phyloP scores from a whole-genome alignment of 1,284 basidiomycete species.

The Puccinia novopanici region DNA sequence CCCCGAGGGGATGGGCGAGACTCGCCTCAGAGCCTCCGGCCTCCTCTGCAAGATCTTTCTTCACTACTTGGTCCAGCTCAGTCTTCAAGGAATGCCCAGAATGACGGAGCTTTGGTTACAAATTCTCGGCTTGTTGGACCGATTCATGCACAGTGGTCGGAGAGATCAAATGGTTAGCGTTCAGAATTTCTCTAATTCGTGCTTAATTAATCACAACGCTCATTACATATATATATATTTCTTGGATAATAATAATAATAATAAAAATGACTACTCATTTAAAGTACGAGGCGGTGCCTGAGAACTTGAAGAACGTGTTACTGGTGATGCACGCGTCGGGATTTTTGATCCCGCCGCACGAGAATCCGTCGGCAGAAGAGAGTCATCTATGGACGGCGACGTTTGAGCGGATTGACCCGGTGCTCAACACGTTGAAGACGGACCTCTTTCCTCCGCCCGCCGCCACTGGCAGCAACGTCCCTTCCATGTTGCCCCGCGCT shows the following conservation, averaged over 20 bases:
- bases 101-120: conserved; percentile 82
- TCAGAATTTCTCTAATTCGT: background rate
- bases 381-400: conserved; percentile 79
- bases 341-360: conserved; percentile 73
- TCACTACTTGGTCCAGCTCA: conserved; percentile 80
- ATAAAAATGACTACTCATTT: no score
- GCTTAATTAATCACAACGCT: conserved; percentile 18
- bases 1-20: conserved; percentile 83
- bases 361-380: conserved; percentile 69
- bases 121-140: conserved; percentile 85
- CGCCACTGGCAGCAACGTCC: background rate
- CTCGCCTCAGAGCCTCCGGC: conserved; percentile 79
- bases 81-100: conserved; percentile 62
- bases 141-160: conserved; percentile 80
- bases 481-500: background rate
- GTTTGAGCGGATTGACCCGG: conserved; percentile 78
- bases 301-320: conserved; percentile 94
- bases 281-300: conserved; percentile 88
- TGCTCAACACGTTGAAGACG: conserved; percentile 81
- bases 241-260: background rate
- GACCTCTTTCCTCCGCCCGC: conserved; percentile 63
- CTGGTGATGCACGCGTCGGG: conserved; percentile 90
- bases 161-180: conserved; percentile 74
- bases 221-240: conserved; percentile 18
- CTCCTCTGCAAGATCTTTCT: conserved; percentile 93